Evolutionary conservation across 2,329 filamentous ascomycete genomes (phyloP), one percentile per base, ranked within the genome.

Genomic region (Sclerotinia minor): DNA sequence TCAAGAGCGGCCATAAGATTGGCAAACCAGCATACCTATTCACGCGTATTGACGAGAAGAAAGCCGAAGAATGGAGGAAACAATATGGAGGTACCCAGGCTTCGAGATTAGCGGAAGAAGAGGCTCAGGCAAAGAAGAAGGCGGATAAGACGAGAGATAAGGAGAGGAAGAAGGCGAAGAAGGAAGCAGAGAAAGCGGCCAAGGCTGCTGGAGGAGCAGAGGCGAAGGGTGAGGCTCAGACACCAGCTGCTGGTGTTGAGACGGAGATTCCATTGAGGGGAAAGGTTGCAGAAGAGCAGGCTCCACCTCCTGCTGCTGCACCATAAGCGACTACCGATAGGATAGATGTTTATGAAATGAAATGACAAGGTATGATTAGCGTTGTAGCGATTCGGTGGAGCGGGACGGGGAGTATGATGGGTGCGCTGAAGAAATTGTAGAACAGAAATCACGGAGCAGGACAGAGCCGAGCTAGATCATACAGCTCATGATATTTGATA

Each of bases 61-160:
- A 94, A 81, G 88, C 91, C 58, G 87, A 90, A 64, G 90, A 94
- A 77, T 97, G 93, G 93, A 88, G 90, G 68, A 86, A 90, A 71
- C 84, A 86, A 73, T 97, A 88, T 73, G 89, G 89, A 63, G 89
- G 89, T 8, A 86, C 84, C 26, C 86, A 89, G 75, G 83, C 84
- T 47, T 83, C 89, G 73, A 87, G 92, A 71, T 82, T 88, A 52
- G 89, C 89, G 75, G 90, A 90, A 75, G 88, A 91, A 72, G 90
- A 90, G 75, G 89, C 86, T 13, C 77, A 78, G 63, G 72, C 72
- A 3, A 73, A 74, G 72, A 75, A 76, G 66, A 65, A 64, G 44
- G 76, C 76, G 7, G 76, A 77, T 65, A 81, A 80, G 71, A 77
- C 78, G 68, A 77, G 76, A 69, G 79, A 79, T 26, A 80, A 80